Conservation (phyloP, 768 basidiomycete genomes). For the Galerina sulciceps region DNA sequence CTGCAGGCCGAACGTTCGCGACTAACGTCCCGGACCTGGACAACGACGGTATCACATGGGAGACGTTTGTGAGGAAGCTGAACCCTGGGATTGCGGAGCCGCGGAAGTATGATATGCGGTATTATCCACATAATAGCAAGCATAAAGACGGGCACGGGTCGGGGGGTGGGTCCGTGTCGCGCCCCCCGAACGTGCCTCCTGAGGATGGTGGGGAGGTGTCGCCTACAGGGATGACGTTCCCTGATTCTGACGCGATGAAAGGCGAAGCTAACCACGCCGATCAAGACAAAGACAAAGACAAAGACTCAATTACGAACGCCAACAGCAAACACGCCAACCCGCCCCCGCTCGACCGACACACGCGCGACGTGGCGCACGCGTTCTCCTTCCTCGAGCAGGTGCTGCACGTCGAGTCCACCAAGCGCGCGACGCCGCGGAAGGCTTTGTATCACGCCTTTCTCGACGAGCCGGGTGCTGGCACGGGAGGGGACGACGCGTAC, state of each 20-base stretch:
- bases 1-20: constrained; percentile 80
- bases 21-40: constrained; percentile 88
- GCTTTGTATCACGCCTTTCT: constrained; percentile 86
- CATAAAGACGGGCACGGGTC: constrained; percentile 26
- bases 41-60: constrained; percentile 69
- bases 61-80: constrained; percentile 72
- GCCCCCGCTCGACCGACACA: constrained; percentile 38
- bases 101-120: constrained; percentile 50
- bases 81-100: constrained; percentile 73
- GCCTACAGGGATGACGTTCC: constrained; percentile 17
- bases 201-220: too few species aligned
- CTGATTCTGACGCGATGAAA: constrained; percentile 19
- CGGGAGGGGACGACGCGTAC: constrained; percentile 61
- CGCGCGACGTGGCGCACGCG: constrained; percentile 62
- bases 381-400: constrained; percentile 77
- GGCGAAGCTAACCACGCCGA: too few species aligned
- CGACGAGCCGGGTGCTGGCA: constrained; percentile 37
- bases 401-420: constrained; percentile 78
- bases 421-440: constrained; percentile 74
- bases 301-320: too few species aligned
- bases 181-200: constrained; percentile 29
- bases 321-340: constrained; percentile 17
- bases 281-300: too few species aligned
- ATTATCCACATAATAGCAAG: constrained; percentile 55
- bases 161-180: too few species aligned